These are phyloP conservation scores for Vitis amurensis DNA, from an alignment of 164 flowering plant species.

Conservation along the genomic window DNA sequence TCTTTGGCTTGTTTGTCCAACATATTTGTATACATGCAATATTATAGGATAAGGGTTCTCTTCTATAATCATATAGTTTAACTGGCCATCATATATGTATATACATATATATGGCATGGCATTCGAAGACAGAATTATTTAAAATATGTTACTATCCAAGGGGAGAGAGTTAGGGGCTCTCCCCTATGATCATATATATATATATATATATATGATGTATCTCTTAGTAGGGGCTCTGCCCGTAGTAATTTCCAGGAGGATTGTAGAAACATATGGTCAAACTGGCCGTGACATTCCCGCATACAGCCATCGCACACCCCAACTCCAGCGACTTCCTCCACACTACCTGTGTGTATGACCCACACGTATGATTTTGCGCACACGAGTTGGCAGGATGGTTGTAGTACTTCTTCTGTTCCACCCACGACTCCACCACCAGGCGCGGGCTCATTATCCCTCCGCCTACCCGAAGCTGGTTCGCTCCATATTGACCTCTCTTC, in stretches of 20 bases:
- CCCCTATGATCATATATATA: too few species aligned
- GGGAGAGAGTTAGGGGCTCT: too few species aligned
- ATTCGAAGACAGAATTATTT: too few species aligned
- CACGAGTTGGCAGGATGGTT: constrained; percentile 49
- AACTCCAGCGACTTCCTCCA: constrained; percentile 57
- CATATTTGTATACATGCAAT: too few species aligned
- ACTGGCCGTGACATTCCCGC: constrained; percentile 27
- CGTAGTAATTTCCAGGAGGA: constrained; percentile 66
- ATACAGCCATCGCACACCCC: constrained; percentile 65
- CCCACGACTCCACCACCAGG: constrained; percentile 57
- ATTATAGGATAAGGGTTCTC: too few species aligned
- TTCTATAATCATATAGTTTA: too few species aligned
- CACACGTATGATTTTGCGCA: constrained; percentile 40
- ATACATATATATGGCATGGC: too few species aligned
- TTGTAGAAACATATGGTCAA: constrained; percentile 61
- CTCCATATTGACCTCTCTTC: constrained; percentile 43
- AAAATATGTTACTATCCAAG: too few species aligned
- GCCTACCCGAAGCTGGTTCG: constrained; percentile 51
- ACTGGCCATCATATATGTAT: too few species aligned
- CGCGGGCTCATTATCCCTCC: constrained; percentile 38
- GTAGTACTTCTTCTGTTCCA: constrained; percentile 53
- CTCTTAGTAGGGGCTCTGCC: constrained; percentile 59
- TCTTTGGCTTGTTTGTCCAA: too few species aligned
- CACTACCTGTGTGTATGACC: constrained; percentile 68
- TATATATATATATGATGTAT: too few species aligned